Base-by-base conservation (phyloP, 495 filamentous ascomycete genomes). In the Lepidopterella palustris region DNA sequence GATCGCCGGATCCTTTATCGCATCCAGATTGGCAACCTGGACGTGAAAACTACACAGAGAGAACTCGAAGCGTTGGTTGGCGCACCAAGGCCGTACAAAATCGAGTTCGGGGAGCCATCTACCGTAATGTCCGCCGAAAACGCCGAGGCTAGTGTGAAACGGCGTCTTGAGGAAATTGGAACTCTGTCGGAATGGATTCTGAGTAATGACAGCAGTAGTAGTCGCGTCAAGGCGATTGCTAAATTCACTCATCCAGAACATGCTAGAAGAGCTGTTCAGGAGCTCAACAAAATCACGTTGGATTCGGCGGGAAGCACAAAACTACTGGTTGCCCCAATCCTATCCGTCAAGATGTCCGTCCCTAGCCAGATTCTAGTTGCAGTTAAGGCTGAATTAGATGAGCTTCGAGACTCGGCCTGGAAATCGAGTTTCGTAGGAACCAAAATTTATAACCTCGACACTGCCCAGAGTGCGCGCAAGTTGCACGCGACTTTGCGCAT, bases 311-410 rank as follows among this genome's bases (percentile, higher is more conserved):
- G 53, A 8, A 59, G 47, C 15, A 49, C 47, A 20, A 63, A 63
- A 39, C 13, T 63, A 40, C 55, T 31, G 15, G 60, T 63, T 21
- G 24, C 55, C 4, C 55, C 48, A 24, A 23, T 63, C 23, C 26
- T 63, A 21, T 63, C 60, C 5, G 49, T 63, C 18, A 63, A 63
- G 28, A 6, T 63, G 49, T 63, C 60, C 9, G 55, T 63, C 21
- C 54, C 55, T 8, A 27, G 18, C n/a, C 29, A 50, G 9, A 54
- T 58, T 6, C 55, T 63, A 8, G 20, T 15, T n/a, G 55, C 55
- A 23, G 21, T 63, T 23, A 21, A 32, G 48, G 20, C 20, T 5
- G 47, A 63, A 48, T 49, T 63, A 18, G 55, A 54, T 24, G 25
- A 15, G 45, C 55, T 63, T 45, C 11, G 8, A 25, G 27, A 55